A percentile compares a stretch with the other conserved stretches of the same genome.
Evolutionary conservation across 2,329 filamentous ascomycete genomes (phyloP).

Genomic region (Neopestalotiopsis sp.): DNA sequence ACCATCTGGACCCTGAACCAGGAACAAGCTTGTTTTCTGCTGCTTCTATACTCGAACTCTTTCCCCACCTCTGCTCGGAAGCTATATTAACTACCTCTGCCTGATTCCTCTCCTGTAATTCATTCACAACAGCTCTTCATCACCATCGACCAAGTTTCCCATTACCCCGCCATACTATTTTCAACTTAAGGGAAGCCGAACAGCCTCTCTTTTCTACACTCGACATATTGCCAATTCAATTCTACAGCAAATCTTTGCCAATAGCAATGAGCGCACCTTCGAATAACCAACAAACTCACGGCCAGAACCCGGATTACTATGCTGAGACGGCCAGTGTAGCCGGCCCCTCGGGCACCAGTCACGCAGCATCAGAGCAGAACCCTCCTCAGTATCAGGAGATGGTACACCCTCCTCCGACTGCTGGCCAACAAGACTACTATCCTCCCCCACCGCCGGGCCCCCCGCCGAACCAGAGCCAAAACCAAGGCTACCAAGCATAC

Average conservation of each 20-base stretch:
- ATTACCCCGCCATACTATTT: too few species aligned
- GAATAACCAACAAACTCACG: slow-evolving; percentile 8
- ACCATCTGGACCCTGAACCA: neutral
- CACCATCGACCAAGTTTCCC: neutral
- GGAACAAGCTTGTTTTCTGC: slow-evolving; percentile 7
- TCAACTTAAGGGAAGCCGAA: too few species aligned
- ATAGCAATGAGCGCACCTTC: slow-evolving; percentile 18
- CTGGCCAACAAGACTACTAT: slow-evolving; percentile 9
- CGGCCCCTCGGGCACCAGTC: neutral
- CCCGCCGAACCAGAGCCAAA: slow-evolving; percentile 9
- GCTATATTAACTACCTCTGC: neutral
- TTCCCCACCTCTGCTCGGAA: neutral
- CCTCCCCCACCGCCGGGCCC: slow-evolving; percentile 21
- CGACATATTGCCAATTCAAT: too few species aligned
- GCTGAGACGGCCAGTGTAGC: slow-evolving; percentile 17
- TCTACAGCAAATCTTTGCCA: too few species aligned
- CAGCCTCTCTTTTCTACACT: too few species aligned
- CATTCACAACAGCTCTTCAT: neutral
- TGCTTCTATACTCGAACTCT: slow-evolving; percentile 10
- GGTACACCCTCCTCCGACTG: slow-evolving; percentile 1
- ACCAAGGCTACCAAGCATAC: slow-evolving; percentile 12
- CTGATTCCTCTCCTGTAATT: neutral
- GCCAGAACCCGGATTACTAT: slow-evolving; percentile 16
- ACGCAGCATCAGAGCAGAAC: neutral
- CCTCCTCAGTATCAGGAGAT: slow-evolving; percentile 17